A percentile compares a stretch with the other conserved stretches of the same genome.
These are phyloP conservation scores for Saccharomycodes ludwigii DNA, from an alignment of 805 yeast genomes.

Conservation along the genomic window DNA sequence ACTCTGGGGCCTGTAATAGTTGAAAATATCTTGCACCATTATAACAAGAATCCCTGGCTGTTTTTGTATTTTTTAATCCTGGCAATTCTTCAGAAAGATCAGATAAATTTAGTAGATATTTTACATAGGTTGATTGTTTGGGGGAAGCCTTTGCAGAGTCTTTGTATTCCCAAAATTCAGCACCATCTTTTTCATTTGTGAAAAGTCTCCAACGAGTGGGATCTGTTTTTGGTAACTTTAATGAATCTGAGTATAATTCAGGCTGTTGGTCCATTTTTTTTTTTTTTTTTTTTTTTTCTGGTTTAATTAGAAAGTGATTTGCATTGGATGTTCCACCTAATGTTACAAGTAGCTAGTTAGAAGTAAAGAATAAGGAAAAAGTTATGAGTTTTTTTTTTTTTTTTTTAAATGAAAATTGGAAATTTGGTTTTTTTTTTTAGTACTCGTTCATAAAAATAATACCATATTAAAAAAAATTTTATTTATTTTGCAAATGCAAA, in stretches of 20 bases:
- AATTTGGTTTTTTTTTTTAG: no score
- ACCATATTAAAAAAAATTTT: no score
- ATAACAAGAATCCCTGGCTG: constrained; percentile 49
- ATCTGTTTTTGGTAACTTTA: constrained; percentile 62
- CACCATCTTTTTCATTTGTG: constrained; percentile 52
- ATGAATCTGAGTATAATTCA: constrained; percentile 48
- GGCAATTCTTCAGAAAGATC: constrained; percentile 28
- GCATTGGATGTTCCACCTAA: no score
- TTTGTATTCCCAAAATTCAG: constrained; percentile 69
- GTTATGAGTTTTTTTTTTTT: no score
- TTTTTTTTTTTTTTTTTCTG: neutral
- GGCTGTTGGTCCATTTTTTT: constrained; percentile 2
- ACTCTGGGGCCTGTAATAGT: constrained; percentile 54
- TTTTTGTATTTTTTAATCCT: constrained; percentile 15
- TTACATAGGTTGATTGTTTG: constrained; percentile 44
- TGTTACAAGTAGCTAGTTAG: no score
- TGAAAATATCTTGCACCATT: constrained; percentile 66
- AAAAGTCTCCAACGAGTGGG: constrained; percentile 60
- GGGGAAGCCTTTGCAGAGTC: constrained; percentile 26
- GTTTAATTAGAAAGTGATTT: no score
- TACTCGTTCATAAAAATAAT: no score
- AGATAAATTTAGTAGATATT: constrained; percentile 38
- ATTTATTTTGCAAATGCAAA: no score
- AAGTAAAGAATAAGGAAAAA: no score
- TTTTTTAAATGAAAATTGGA: neutral